Evolutionary conservation across 2,329 filamentous ascomycete genomes (phyloP), one percentile per base, ranked within the genome.

Genomic region (Alternaria sp.): DNA sequence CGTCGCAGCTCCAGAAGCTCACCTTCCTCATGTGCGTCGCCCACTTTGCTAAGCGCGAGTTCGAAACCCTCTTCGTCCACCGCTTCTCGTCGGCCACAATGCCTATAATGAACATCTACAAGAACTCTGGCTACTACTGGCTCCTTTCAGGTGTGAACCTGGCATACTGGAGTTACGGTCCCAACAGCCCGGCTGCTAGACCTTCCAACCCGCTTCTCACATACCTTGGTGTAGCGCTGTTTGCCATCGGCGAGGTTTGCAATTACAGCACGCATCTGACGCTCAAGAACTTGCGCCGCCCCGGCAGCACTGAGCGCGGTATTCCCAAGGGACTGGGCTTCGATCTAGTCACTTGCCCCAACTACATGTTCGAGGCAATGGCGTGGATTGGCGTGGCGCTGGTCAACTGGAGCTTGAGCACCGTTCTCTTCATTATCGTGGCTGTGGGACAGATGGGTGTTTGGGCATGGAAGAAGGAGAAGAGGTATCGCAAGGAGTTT

Each of bases 81-180:
- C 93, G 92, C 77, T 99, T 99, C 85, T 94, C 93, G 58, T 89
- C 91, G 64, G 92, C 91, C 74, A 99, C 95, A 50, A 99, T 99
- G 95, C 95, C 95, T 18, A 86, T 87, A 60, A 82, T 81, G 75
- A 97, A 97, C 84, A 92, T 99, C 77, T 90, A 97, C 87, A 95
- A 94, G 82, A 99, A 99, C 86, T 93, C 90, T 68, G 87, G 87
- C 68, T 94, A 97, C 84, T 99, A 99, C 87, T 99, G 95, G 95
- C 74, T 90, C 34, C 81, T 94, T 57, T 90, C 91, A 5, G 95
- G 95, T 50, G 76, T 93, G 27, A 87, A 95, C 72, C 89, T 94
- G 73, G 92, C 92, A 45, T 91, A 90, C 82, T 94, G 91, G 84
- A 87, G 95, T 72, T 98, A 98, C 83, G 85, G 87, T 11, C 94